Base-by-base conservation (phyloP, 805 yeast species). In the Sungouiella thailandica region DNA sequence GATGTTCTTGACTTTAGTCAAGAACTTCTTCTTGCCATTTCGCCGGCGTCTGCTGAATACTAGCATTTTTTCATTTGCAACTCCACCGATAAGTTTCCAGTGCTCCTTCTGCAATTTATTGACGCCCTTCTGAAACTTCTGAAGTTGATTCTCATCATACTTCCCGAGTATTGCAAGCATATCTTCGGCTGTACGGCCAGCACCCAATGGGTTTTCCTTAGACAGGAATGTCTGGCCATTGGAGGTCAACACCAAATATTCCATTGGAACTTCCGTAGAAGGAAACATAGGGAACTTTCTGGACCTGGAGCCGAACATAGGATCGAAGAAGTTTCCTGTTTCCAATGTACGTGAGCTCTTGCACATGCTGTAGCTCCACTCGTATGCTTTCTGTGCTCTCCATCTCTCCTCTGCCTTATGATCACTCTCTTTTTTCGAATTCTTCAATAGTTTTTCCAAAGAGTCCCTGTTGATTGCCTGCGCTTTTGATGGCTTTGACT, bases 51-150 rank as follows among this genome's bases (percentile, higher is more conserved):
- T 33, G 32, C 41, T 36, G 31, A 47, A 46, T 3, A 47, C 47
- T 20, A 47, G 30, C 43, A 43, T 41, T 16, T 32, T 39, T 12
- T 42, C 37, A 4, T 40, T 18, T 17, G 32, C 34, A 31, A 28
- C 13, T 7, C 74, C 72, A 17, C 75, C 68, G 22, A 76, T 58
- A n/a, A 79, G 60, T 35, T 56, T 63, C 83, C 82, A 80, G 9
- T 65, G 65, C 15, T 54, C 50, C 16, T 51, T 55, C 34, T 74
- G 72, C 27, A 78, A 57, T 38, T 55, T 63, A 30, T 60, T 63
- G 7, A 78, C 55, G 6, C 47, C 38, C 13, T 58, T 56, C 29
- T 64, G 50, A 18, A 61, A 59, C 11, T 42, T 31, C 16, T 56
- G 61, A 27, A 70, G 58, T 9, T 66, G 62, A 1, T 37, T 24